Evolutionary conservation across 495 filamentous ascomycete genomes (phyloP).

Genomic region (Aspergillus avenaceus): DNA sequence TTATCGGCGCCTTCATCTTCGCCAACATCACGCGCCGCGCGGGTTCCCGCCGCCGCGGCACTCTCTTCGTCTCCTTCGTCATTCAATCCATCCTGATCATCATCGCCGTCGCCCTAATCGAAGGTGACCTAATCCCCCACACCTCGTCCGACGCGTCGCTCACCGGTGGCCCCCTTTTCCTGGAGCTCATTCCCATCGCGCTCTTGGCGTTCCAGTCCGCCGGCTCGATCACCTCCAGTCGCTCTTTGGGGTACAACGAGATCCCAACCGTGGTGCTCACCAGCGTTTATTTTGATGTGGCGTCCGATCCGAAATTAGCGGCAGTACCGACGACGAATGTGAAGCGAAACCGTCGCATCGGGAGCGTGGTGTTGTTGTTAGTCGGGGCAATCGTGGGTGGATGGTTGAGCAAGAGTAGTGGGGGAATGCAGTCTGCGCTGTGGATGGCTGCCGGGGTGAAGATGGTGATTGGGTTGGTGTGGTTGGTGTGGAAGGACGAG

Average conservation of each 20-base stretch:
- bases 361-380: slow-evolving; percentile 53
- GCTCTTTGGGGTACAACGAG: slow-evolving; percentile 61
- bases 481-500: slow-evolving; percentile 10
- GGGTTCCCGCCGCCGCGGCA: slow-evolving; percentile 44
- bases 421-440: slow-evolving; percentile 51
- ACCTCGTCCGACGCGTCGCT: slow-evolving; percentile 21
- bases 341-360: slow-evolving; percentile 60
- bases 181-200: slow-evolving; percentile 53
- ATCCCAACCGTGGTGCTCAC: slow-evolving; percentile 73
- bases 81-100: slow-evolving; percentile 53
- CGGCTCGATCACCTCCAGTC: slow-evolving; percentile 62
- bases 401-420: slow-evolving; percentile 54
- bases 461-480: slow-evolving; percentile 28
- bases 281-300: slow-evolving; percentile 64
- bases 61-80: slow-evolving; percentile 53
- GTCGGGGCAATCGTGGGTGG: slow-evolving; percentile 61
- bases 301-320: slow-evolving; percentile 53
- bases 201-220: slow-evolving; percentile 69
- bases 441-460: slow-evolving; percentile 61
- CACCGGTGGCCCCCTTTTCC: slow-evolving; percentile 30
- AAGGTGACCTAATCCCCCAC: slow-evolving; percentile 45
- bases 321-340: slow-evolving; percentile 46
- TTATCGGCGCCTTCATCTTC: slow-evolving; percentile 50
- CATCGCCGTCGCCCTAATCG: slow-evolving; percentile 55
- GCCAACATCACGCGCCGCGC: slow-evolving; percentile 29